Evolutionary conservation across 2,329 filamentous ascomycete genomes (phyloP).

Genomic region (Teratosphaeria viscida): DNA sequence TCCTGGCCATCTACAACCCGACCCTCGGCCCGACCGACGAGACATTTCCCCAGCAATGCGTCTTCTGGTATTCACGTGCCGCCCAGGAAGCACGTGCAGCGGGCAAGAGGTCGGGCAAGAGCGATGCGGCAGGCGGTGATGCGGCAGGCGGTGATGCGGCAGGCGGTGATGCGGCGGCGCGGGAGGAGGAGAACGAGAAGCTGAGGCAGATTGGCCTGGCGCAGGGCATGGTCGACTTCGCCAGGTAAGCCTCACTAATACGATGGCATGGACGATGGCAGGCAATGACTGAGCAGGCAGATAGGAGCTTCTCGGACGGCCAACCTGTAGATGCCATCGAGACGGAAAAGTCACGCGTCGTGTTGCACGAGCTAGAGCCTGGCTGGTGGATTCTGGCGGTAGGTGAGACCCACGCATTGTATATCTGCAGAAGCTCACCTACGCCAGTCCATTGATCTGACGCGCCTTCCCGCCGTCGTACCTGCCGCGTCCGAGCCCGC

Average conservation of each 20-base stretch:
- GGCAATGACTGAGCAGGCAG: constrained; percentile 17
- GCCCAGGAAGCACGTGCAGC: constrained; percentile 19
- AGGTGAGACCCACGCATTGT: constrained; percentile 28
- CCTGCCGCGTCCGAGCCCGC: background rate
- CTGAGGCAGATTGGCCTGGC: constrained; percentile 89
- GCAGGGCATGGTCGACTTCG: constrained; percentile 92
- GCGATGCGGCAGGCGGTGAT: constrained; percentile 14
- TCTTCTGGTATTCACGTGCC: constrained; percentile 69
- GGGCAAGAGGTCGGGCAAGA: constrained; percentile 16
- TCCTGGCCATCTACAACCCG: constrained; percentile 92
- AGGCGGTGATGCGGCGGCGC: constrained; percentile 23
- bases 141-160: constrained; percentile 11
- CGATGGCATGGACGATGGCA: background rate
- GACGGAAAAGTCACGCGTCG: constrained; percentile 75
- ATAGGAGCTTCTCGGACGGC: constrained; percentile 66
- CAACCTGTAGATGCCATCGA: constrained; percentile 74
- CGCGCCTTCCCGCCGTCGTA: constrained; percentile 49
- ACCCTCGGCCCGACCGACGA: constrained; percentile 63
- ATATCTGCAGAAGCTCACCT: constrained; percentile 5
- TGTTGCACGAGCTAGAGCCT: constrained; percentile 76
- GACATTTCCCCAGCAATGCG: constrained; percentile 69
- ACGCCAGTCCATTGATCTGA: constrained; percentile 66
- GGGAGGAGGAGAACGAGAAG: constrained; percentile 69
- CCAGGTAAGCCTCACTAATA: constrained; percentile 40
- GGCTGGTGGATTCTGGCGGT: constrained; percentile 96